Evolutionary conservation across 352 stramenopile genomes (phyloP), one percentile per base, ranked within the genome.

Genomic region (Globisporangium rhizosaccharum): DNA sequence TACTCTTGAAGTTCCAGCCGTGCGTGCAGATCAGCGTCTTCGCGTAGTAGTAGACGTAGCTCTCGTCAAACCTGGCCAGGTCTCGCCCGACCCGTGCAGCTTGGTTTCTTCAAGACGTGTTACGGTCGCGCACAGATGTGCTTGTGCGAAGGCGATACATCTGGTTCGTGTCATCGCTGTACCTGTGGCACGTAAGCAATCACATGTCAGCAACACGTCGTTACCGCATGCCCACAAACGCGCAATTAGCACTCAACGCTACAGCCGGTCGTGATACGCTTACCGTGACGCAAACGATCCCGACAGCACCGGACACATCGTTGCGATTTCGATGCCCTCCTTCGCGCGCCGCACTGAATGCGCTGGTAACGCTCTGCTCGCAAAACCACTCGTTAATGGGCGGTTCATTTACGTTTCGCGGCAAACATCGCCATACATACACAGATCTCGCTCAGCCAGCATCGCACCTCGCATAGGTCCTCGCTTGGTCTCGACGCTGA

Each of bases 221-320:
- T 20, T 7, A 18, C 3, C 42, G 20, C 15, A 20, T 23, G 18
- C 9, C 15, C 8, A 20, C 18, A 2, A 1, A 6, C 10, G 42
- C 42, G 42, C 23, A 23, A 23, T 23, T 23, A 23, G 23, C 23
- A 23, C 23, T 23, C 20, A 48, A 12, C 42, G 18, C 42, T 48
- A 17, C 10, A 20, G 42, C 9, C 42, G 10, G 11, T 48, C 42
- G 20, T 48, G 42, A 23, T 26, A 48, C 42, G 18, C 42, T 17
- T 18, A 2, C 51, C 52, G 47, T 25, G 65, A 46, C 60, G 60
- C 11, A 67, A 48, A 48, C 42, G 15, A 20, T 17, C 42, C 42
- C 5, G 42, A 20, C 14, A 90, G 90, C 71, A 25, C 15, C 18
- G 9, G 18, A 20, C 15, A 48, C 42, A 17, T 48, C 42, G 23